These are phyloP conservation scores for Papiliotrema laurentii DNA, from an alignment of 1,284 basidiomycete species.

Conservation along the genomic window DNA sequence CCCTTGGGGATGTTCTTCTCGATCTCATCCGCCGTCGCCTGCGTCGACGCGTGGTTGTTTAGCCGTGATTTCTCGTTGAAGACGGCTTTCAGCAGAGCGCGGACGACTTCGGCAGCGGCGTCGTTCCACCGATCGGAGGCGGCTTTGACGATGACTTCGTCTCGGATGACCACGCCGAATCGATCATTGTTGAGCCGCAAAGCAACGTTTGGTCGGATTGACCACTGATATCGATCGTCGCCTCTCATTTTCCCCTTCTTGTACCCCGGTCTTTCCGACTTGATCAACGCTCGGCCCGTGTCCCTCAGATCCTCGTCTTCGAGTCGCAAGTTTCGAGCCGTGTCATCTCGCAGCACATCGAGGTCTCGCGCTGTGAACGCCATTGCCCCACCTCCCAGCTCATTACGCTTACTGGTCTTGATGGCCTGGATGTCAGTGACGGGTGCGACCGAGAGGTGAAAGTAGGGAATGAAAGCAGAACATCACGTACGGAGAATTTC, in stretches of 20 bases:
- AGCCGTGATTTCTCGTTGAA: conserved; percentile 39
- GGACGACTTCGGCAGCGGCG: conserved; percentile 65
- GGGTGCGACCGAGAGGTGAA: no score
- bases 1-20: conserved; percentile 23
- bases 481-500: background rate
- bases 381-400: conserved; percentile 20
- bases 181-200: conserved; percentile 72
- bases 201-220: conserved; percentile 19
- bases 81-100: conserved; percentile 64
- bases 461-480: no score
- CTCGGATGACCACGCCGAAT: conserved; percentile 83
- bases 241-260: conserved; percentile 26
- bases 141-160: conserved; percentile 70
- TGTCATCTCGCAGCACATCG: conserved; percentile 32
- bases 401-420: conserved; percentile 22
- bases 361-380: conserved; percentile 46
- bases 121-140: conserved; percentile 73
- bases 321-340: conserved; percentile 33
- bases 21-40: conserved; percentile 31
- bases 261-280: conserved; percentile 4
- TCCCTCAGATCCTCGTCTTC: conserved; percentile 40
- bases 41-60: conserved; percentile 58
- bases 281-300: conserved; percentile 23
- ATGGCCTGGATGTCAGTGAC: background rate
- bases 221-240: conserved; percentile 26